Evolutionary conservation across 345 rosid species (phyloP).

Genomic region (Acer yangbiense): DNA sequence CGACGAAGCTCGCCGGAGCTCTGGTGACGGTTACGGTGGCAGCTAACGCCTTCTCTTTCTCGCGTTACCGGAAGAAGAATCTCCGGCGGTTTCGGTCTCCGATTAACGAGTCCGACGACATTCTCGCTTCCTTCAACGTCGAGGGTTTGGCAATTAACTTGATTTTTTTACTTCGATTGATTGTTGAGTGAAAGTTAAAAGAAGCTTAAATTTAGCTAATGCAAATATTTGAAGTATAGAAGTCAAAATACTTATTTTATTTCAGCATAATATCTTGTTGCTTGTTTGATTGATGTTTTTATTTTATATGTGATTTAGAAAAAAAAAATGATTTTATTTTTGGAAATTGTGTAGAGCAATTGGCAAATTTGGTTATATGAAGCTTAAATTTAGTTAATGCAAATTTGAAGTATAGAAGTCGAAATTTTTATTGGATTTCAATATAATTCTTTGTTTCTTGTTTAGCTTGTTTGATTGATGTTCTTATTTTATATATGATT

Average conservation of each 20-base stretch:
- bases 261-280: neutral
- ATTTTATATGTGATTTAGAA: neutral
- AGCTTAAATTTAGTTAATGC: neutral
- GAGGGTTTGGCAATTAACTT: constrained; percentile 29
- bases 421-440: no score
- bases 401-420: neutral
- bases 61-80: constrained; percentile 61
- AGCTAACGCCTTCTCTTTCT: constrained; percentile 72
- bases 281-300: no score
- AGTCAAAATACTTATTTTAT: neutral
- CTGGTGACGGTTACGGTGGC: constrained; percentile 67
- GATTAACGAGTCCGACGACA: constrained; percentile 69
- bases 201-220: neutral
- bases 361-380: neutral
- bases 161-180: neutral
- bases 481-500: no score
- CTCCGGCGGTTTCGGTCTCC: constrained; percentile 64
- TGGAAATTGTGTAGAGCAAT: neutral
- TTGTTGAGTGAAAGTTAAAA: neutral
- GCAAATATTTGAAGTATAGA: neutral
- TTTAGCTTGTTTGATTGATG: neutral
- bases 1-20: constrained; percentile 72
- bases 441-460: neutral
- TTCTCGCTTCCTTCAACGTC: constrained; percentile 70
- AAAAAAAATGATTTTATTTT: no score